Conservation (phyloP, 2,329 filamentous ascomycete genomes). For the Periglandula ipomoeae region DNA sequence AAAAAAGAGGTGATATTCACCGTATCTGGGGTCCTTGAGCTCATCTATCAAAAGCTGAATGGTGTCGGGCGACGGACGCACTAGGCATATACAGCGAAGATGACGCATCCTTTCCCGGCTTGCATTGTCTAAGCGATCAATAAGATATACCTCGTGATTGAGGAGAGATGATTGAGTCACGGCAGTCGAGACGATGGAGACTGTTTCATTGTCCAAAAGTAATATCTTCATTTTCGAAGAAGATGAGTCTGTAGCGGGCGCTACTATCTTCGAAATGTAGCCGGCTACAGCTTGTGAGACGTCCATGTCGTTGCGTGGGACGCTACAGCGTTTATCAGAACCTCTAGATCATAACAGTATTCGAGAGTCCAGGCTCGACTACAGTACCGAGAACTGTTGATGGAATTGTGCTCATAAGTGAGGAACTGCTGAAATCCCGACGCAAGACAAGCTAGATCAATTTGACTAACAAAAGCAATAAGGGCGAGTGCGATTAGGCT, state of each 20-base stretch:
- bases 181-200: constrained; percentile 87
- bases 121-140: constrained; percentile 85
- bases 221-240: constrained; percentile 98
- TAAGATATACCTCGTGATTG: constrained; percentile 95
- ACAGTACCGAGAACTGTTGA: neutral
- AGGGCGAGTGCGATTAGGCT: neutral
- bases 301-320: constrained; percentile 55
- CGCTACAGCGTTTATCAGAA: neutral
- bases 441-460: neutral
- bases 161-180: constrained; percentile 92
- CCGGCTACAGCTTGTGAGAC: constrained; percentile 85
- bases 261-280: constrained; percentile 95
- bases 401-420: neutral
- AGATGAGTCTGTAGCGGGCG: constrained; percentile 56
- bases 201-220: constrained; percentile 85
- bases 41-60: constrained; percentile 94
- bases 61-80: constrained; percentile 84
- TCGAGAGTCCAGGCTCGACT: neutral
- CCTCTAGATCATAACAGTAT: neutral
- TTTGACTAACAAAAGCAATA: neutral
- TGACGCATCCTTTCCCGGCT: constrained; percentile 97
- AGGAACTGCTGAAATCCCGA: too few relatives aligned
- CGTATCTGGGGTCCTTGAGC: constrained; percentile 90
- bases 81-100: constrained; percentile 83
- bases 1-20: constrained; percentile 95